Base-by-base conservation (phyloP, 179 eudicot genomes). In the Corrigiola litoralis region DNA sequence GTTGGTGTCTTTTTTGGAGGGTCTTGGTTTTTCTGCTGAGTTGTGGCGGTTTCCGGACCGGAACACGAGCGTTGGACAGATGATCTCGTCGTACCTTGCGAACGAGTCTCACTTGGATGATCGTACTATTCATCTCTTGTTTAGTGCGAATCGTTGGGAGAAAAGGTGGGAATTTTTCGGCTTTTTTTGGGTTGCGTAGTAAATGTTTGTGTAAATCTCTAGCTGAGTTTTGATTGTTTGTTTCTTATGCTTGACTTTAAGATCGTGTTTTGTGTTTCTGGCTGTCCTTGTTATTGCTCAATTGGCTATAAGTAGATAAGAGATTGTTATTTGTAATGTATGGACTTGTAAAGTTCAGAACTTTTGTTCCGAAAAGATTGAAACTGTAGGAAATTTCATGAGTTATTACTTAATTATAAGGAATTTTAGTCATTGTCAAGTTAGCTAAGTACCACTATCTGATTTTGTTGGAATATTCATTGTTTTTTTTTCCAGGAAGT, bases 101-200 rank as follows among this genome's bases (percentile, higher is more conserved):
- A 94, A 86, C 55, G 50, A 94, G 47, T 84, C 97, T 6, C 82
- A 94, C 18, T 68, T 90, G 68, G 99, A 94, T 81, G 97, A 90
- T 58, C 91, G 28, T 38, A 76, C 95, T 4, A 77, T 90, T 60
- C 97, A 94, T 76, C 82, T 94, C 9, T 79, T 94, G 44, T 90
- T 90, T 72, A 90, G 94, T 69, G 94, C 97, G 45, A 94, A 94
- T 69, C 94, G 99, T 33, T 94, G 99, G 99, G 97, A 94, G 76
- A 94, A 94, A 74, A 90, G 95, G 99, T 90, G 57, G 46, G 65
- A 14, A 27, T 27, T 47, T 56, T 49, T 28, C 0, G 2, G 2
- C 17, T 27, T 18, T 21, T 38, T 36, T 1, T 6, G 8, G 10
- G 25, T 47, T 48, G 62, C 50, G 10, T 29, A 11, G 41, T 63